Conservation (phyloP, 164 flowering plant genomes). For the Amborella trichopoda region DNA sequence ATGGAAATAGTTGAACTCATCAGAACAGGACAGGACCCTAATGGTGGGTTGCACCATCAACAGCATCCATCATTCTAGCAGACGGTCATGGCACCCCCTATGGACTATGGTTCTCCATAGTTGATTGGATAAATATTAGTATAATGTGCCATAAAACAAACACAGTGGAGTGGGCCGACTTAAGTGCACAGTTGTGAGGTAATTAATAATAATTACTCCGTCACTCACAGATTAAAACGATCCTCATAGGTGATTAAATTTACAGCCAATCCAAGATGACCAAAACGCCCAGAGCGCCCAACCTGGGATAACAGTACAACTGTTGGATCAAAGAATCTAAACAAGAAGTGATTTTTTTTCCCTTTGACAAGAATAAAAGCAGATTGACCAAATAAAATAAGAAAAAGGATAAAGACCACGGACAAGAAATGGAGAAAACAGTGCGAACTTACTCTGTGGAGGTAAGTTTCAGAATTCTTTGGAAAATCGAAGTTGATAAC, state of each 20-base stretch:
- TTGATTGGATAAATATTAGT: too few species aligned
- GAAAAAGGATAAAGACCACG: neutral
- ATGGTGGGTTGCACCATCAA: too few species aligned
- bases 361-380: too few species aligned
- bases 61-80: too few species aligned
- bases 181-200: too few species aligned
- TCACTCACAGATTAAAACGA: conserved; percentile 84
- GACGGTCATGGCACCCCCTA: too few species aligned
- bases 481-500: conserved; percentile 98
- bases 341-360: too few species aligned
- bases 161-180: too few species aligned
- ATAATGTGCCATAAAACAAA: too few species aligned
- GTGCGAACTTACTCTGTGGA: conserved; percentile 68
- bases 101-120: neutral
- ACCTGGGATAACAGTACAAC: conserved; percentile 35
- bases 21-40: too few species aligned
- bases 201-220: too few species aligned
- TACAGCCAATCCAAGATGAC: conserved; percentile 97
- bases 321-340: neutral
- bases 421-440: neutral
- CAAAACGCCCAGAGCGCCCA: conserved; percentile 99
- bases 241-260: conserved; percentile 96
- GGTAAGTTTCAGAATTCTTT: conserved; percentile 86
- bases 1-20: too few species aligned
- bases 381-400: neutral